Conservation (phyloP, 2,329 filamentous ascomycete genomes). For the Nakataea oryzae region DNA sequence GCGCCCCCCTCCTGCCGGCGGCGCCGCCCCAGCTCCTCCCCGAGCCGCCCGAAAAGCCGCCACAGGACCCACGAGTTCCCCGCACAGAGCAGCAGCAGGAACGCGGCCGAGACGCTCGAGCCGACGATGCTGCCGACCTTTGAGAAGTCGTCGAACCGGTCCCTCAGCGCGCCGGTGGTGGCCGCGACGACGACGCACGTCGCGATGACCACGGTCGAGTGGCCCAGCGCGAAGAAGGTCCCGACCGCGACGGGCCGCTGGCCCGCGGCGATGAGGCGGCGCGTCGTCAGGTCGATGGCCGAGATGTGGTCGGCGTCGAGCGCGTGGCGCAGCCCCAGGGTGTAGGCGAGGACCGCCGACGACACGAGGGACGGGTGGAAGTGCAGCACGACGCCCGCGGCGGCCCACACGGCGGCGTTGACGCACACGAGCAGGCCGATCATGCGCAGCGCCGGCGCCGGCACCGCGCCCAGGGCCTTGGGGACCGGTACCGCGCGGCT, state of each 20-base stretch:
- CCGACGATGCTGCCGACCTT: conserved; percentile 81
- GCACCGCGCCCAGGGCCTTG: conserved; percentile 16
- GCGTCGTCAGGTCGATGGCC: conserved; percentile 91
- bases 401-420: conserved; percentile 46
- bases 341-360: conserved; percentile 76
- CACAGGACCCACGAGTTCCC: conserved; percentile 83
- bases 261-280: conserved; percentile 74
- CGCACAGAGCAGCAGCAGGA: conserved; percentile 70
- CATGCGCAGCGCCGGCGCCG: conserved; percentile 27
- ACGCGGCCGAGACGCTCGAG: conserved; percentile 72
- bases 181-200: conserved; percentile 89
- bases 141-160: conserved; percentile 71
- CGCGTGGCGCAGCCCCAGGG: conserved; percentile 84
- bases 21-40: conserved; percentile 40
- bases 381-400: conserved; percentile 39
- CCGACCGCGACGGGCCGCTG: conserved; percentile 85
- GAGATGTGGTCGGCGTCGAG: conserved; percentile 84
- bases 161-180: conserved; percentile 72
- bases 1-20: conserved; percentile 17
- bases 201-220: conserved; percentile 84
- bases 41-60: conserved; percentile 61
- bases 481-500: conserved; percentile 14
- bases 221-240: conserved; percentile 87
- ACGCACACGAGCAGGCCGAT: conserved; percentile 38
- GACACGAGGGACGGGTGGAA: conserved; percentile 56